Conservation (phyloP, 305 asterid species). For the Fraxinus floribunda region DNA sequence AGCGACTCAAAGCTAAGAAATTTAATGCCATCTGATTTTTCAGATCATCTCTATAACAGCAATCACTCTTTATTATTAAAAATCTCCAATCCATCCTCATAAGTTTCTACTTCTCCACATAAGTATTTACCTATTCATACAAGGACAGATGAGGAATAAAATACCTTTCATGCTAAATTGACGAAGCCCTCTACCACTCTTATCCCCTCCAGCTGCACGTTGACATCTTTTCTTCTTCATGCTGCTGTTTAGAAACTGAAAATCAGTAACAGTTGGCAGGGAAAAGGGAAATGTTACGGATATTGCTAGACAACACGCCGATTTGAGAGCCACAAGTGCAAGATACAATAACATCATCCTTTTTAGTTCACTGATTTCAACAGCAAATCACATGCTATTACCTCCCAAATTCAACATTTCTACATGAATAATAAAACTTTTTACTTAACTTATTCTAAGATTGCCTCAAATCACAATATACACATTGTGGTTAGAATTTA, state of each 20-base stretch:
- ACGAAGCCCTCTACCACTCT: constrained; percentile 88
- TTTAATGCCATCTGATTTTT: neutral
- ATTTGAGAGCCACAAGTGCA: neutral
- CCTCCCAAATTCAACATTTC: constrained; percentile 5
- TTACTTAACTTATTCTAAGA: neutral
- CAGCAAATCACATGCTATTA: neutral
- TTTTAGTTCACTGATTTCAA: neutral
- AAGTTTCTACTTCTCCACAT: neutral
- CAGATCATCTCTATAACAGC: neutral
- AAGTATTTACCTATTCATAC: neutral
- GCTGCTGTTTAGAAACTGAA: constrained; percentile 38
- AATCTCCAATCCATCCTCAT: neutral
- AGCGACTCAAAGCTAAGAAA: neutral
- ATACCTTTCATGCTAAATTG: constrained; percentile 94
- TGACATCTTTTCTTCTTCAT: constrained; percentile 86
- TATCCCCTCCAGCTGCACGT: constrained; percentile 78
- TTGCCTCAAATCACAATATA: neutral
- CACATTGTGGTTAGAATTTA: neutral
- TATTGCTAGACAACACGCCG: neutral
- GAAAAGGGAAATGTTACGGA: neutral
- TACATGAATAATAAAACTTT: neutral
- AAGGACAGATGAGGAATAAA: constrained; percentile 19
- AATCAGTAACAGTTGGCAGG: neutral
- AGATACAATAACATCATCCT: neutral
- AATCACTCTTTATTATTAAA: neutral